Evolutionary conservation across 495 filamentous ascomycete species (phyloP).

Genomic region (Trichoderma erinaceum): DNA sequence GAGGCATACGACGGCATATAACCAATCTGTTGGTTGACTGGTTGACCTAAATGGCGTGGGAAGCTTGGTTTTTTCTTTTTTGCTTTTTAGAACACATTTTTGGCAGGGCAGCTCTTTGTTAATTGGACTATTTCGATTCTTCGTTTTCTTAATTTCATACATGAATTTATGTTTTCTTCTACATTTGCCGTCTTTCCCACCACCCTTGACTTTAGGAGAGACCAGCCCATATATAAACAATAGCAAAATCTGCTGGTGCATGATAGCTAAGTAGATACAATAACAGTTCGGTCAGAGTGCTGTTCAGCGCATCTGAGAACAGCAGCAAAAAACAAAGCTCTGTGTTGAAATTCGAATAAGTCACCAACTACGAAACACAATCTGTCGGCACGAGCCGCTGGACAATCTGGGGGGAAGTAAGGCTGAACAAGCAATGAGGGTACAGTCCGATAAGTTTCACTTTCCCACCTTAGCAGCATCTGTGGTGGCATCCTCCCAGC

Average conservation of each 20-base stretch:
- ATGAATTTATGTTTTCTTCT: background rate
- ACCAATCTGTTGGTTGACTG: background rate
- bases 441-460: background rate
- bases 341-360: conserved; percentile 17
- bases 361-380: background rate
- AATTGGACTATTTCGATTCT: conserved; percentile 3
- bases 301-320: background rate
- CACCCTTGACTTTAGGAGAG: background rate
- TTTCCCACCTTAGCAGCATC: conserved; percentile 32
- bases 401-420: background rate
- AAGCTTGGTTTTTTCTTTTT: background rate
- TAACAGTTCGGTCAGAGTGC: background rate
- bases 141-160: background rate
- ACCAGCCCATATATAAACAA: background rate
- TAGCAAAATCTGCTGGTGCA: background rate
- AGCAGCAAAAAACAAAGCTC: conserved; percentile 18
- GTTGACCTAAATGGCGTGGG: conserved; percentile 1
- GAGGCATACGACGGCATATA: conserved; percentile 10
- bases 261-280: conserved; percentile 5
- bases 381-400: background rate
- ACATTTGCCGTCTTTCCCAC: background rate
- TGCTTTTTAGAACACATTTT: background rate
- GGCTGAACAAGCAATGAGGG: background rate
- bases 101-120: conserved; percentile 8
- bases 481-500: conserved; percentile 50